Evolutionary conservation across 208 protist genomes (phyloP).

Genomic region (Vickermania ingenoplastis): DNA sequence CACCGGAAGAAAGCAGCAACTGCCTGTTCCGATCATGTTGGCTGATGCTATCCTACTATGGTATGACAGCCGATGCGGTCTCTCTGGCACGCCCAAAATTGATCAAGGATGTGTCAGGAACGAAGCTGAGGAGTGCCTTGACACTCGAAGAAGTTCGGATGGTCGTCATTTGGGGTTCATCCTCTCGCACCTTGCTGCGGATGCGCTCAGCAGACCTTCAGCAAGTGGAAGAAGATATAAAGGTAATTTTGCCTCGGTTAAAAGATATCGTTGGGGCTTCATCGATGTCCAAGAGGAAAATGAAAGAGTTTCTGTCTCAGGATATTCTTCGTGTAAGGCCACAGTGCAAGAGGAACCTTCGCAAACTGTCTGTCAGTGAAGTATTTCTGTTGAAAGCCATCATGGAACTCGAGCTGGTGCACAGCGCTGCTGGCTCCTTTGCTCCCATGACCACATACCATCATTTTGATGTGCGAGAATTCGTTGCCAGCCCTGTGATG

Average conservation of each 20-base stretch:
- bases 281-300: not conserved
- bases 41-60: conserved; percentile 75
- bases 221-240: conserved; percentile 59
- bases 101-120: not conserved
- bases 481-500: conserved; percentile 59
- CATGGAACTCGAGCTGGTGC: conserved; percentile 61
- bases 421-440: conserved; percentile 56
- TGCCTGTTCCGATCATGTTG: conserved; percentile 61
- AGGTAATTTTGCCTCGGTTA: conserved; percentile 41
- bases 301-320: not conserved
- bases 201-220: conserved; percentile 78
- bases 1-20: conserved; percentile 17
- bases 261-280: not conserved
- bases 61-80: conserved; percentile 48
- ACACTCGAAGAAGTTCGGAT: not conserved
- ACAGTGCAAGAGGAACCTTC: conserved; percentile 4
- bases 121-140: not conserved
- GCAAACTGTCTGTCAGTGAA: conserved; percentile 47
- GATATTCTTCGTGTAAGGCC: not conserved
- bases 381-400: conserved; percentile 57
- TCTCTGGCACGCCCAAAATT: not conserved
- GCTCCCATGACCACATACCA: conserved; percentile 65
- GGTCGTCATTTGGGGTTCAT: conserved; percentile 47
- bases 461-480: conserved; percentile 75
- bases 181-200: conserved; percentile 51